These are phyloP conservation scores for Candida wancherniae DNA, from an alignment of 805 yeast genomes.

Conservation along the genomic window DNA sequence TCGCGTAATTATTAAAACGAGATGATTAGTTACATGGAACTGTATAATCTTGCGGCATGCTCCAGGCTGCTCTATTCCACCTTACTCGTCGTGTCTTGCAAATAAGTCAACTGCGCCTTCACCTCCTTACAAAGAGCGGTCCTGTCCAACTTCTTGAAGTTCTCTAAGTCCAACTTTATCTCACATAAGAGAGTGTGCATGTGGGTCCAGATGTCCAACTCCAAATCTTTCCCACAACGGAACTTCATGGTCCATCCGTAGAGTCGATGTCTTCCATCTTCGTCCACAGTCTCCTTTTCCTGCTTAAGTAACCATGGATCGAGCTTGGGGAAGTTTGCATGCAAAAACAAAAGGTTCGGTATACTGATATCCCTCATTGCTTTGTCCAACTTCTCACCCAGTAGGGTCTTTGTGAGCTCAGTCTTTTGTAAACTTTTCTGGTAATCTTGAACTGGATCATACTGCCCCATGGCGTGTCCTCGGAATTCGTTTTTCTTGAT, in stretches of 20 bases:
- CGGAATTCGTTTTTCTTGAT: conserved; percentile 36
- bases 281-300: conserved; percentile 37
- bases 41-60: too few species aligned
- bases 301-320: conserved; percentile 53
- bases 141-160: conserved; percentile 39
- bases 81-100: conserved; percentile 24
- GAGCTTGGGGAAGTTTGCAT: conserved; percentile 63
- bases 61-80: too few species aligned
- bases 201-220: conserved; percentile 52
- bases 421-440: conserved; percentile 10
- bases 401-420: conserved; percentile 5
- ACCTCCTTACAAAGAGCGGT: conserved; percentile 48
- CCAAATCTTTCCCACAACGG: conserved; percentile 54
- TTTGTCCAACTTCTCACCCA: conserved; percentile 6
- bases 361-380: conserved; percentile 6
- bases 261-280: conserved; percentile 47
- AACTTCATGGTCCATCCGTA: conserved; percentile 54
- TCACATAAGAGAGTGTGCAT: conserved; percentile 55
- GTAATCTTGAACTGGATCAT: conserved; percentile 61
- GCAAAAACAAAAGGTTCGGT: conserved; percentile 46
- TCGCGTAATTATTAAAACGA: too few species aligned
- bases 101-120: conserved; percentile 39
- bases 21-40: too few species aligned
- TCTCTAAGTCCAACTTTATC: conserved; percentile 39
- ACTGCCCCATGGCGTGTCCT: conserved; percentile 80